Conservation (phyloP, 148 eudicot genomes). For the Oxyria digyna region DNA sequence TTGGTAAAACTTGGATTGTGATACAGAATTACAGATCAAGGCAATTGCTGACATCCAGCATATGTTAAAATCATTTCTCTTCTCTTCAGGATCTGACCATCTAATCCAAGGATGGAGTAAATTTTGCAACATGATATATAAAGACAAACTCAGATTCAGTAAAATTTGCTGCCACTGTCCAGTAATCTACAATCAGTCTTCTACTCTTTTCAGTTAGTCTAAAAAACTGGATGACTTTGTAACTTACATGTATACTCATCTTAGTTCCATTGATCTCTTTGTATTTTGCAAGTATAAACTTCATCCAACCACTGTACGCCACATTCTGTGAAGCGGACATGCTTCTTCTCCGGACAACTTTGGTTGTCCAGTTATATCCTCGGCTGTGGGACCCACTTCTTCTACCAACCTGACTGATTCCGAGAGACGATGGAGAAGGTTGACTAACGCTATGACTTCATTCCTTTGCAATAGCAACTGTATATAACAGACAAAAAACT, state of each 20-base stretch:
- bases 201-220: background rate
- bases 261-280: background rate
- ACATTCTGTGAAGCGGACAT: conserved; percentile 1
- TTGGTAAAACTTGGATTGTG: too few species aligned
- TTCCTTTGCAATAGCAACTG: conserved; percentile 33
- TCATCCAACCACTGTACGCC: conserved; percentile 1
- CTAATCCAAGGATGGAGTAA: too few species aligned
- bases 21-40: too few species aligned
- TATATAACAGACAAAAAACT: background rate
- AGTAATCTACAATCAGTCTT: background rate
- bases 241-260: background rate
- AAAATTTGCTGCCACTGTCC: background rate
- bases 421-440: conserved; percentile 32
- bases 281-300: background rate
- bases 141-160: background rate
- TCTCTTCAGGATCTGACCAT: too few species aligned
- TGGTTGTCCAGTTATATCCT: conserved; percentile 6
- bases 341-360: conserved; percentile 1
- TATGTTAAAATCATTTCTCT: too few species aligned
- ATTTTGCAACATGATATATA: too few species aligned
- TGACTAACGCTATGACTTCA: conserved; percentile 34
- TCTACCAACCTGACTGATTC: conserved; percentile 35
- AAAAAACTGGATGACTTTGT: background rate
- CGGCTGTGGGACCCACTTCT: conserved; percentile 22
- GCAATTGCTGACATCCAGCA: too few species aligned